Evolutionary conservation across 768 basidiomycete genomes (phyloP), one percentile per base, ranked within the genome.

Genomic region (Russula abietina): DNA sequence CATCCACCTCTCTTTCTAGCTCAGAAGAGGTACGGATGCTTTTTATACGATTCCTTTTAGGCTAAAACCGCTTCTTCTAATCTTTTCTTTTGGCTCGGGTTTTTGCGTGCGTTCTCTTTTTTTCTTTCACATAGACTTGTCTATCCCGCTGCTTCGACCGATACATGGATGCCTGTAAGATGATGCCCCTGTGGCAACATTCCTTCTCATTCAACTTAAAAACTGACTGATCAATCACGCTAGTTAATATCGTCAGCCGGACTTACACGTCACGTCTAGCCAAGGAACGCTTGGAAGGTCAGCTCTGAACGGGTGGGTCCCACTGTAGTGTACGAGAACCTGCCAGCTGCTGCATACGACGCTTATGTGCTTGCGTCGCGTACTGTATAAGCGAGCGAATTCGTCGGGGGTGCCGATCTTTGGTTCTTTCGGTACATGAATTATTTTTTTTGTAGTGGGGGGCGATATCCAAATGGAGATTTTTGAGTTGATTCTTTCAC

Each of bases 101-200:
- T 36, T 36, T 36, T 12, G 36, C 36, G 36, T 2, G 36, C 36
- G 36, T 33, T 33, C 33, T n/a, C 2, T 22, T 45, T 46, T n/a
- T 22, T n/a, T 10, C 17, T 11, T 16, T 11, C 38, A 7, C n/a
- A 45, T 61, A 93, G 91, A 85, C 84, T 30, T 93, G 91, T 69
- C 76, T 93, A 48, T 75, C 82, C 7, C 79, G 84, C 61, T 93
- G 91, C 71, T 77, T 91, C 69, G 89, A 91, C 57, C 83, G 89
- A 49, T 93, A 91, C 71, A 78, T 93, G 77, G 89, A 93, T 74
- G 88, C 88, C 39, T 92, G 91, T 91, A 69, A 76, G 82, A 24
- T 30, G 24, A 4, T n/a, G 49, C 50, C 19, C 38, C 19, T 56
- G 33, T 19, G 55, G 17, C 60, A 30, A 38, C 17, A 11, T 17